phyloP scores from a whole-genome alignment of 164 flowering plant genomes.

The Sextonia rubra region DNA sequence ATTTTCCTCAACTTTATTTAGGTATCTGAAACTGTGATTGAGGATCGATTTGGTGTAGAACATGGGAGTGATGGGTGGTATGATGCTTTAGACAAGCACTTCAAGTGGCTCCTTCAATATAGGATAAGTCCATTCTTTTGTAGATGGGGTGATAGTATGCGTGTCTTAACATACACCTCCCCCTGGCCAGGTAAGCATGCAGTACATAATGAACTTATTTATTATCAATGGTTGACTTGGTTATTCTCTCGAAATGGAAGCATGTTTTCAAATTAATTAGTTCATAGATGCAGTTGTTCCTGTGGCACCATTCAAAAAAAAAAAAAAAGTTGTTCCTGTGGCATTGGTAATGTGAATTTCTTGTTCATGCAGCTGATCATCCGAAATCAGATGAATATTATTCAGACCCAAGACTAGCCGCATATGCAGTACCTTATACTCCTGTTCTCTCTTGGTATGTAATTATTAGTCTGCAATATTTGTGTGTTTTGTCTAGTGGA shows the following conservation, averaged over 20 bases:
- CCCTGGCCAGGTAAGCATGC: conserved; percentile 86
- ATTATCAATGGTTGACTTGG: not conserved
- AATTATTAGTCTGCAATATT: conserved; percentile 11
- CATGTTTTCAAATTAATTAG: not conserved
- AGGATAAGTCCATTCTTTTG: conserved; percentile 94
- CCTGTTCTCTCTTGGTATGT: conserved; percentile 62
- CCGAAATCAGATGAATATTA: conserved; percentile 89
- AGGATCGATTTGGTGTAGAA: conserved; percentile 87
- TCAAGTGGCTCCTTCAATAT: conserved; percentile 94
- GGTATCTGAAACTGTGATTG: conserved; percentile 98
- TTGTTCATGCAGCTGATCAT: conserved; percentile 58
- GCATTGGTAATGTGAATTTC: not conserved
- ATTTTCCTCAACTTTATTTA: conserved; percentile 27
- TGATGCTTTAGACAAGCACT: conserved; percentile 73
- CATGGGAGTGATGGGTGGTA: conserved; percentile 92
- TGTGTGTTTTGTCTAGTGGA: not conserved
- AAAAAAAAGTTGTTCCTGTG: not conserved
- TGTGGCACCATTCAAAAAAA: too few species aligned
- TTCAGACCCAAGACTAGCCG: conserved; percentile 87
- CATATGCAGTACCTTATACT: conserved; percentile 87
- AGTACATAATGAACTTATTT: not conserved
- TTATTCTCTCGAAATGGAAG: not conserved
- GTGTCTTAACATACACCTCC: conserved; percentile 85
- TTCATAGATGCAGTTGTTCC: not conserved
- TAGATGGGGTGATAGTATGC: conserved; percentile 95